Evolutionary conservation across 1,139 yeast species (phyloP), one percentile per base, ranked within the genome.

Genomic region (Schwanniomyces etchellsii): DNA sequence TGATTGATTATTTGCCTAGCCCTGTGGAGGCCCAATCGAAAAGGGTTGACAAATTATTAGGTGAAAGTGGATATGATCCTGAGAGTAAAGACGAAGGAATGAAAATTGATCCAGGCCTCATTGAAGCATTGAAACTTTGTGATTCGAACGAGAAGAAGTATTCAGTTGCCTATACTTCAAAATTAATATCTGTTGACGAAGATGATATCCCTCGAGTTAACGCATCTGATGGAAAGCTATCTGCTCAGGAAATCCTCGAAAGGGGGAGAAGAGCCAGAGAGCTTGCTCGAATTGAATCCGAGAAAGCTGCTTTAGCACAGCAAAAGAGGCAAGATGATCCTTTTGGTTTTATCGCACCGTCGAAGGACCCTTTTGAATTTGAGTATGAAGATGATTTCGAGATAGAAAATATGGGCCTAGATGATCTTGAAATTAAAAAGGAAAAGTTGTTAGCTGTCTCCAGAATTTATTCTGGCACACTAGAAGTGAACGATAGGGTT

Each of bases 381-480:
- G 77, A 67, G 35, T 64, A 62, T 31, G 71, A 48, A 35, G 64
- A 63, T 21, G 60, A 52, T 9, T 69, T 58, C 28, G 59, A 57
- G 17, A 66, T 58, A 27, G 60, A 55, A 10, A 20, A 27, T 6
- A n/a, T 13, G 10, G 70, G 57, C 7, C 72, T 63, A 4, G 72
- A 65, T 15, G 69, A 63, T 9, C 66, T 64, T 11, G 72, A 65
- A 16, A 70, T 70, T 21, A 52, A 56, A 3, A 48, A 53, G 5
- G 94, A 84, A 49, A 78, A 77, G 1, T 57, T 89, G 32, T 75
- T 91, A 39, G 98, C 95, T 0, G 85, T 91, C 52, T 79, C 96
- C 0, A 74, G 99, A 47, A 72, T 93, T 0, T 93, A 81, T 50
- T 80, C 95, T 34, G 99, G 99, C 4, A 70, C 86, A 0, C 57